phyloP scores from a whole-genome alignment of 1,284 basidiomycete genomes.

The Trichosporon faecale region DNA sequence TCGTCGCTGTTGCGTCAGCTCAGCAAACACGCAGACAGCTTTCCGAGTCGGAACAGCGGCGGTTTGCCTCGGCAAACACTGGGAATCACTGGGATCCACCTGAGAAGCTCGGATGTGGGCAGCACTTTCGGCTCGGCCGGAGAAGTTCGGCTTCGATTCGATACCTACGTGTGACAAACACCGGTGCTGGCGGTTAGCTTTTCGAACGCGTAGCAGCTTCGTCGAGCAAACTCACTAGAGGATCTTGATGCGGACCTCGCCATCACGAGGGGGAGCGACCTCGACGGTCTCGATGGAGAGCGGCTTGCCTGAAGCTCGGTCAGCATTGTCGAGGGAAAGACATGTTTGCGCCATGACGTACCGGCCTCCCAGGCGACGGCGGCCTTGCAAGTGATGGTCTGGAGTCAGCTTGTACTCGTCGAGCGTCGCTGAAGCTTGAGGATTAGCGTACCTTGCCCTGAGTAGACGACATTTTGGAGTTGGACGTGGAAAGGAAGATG shows the following conservation, averaged over 20 bases:
- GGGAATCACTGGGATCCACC: background rate
- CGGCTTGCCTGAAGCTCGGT: slow-evolving; percentile 57
- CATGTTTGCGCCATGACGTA: slow-evolving; percentile 30
- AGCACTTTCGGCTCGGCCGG: background rate
- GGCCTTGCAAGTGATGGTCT: slow-evolving; percentile 84
- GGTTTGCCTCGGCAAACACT: background rate
- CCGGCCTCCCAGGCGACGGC: slow-evolving; percentile 95
- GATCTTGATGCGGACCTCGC: slow-evolving; percentile 92
- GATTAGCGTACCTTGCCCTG: slow-evolving; percentile 20
- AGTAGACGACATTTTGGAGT: slow-evolving; percentile 17
- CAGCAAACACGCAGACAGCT: background rate
- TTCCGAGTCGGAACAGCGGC: background rate
- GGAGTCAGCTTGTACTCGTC: background rate
- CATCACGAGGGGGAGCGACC: slow-evolving; percentile 81
- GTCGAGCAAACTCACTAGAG: slow-evolving; percentile 61
- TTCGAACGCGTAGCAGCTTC: no score
- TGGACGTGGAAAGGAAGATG: background rate
- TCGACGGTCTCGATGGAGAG: slow-evolving; percentile 88
- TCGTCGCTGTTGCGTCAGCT: slow-evolving; percentile 61
- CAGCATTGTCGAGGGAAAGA: background rate
- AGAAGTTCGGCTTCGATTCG: background rate
- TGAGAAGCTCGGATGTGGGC: background rate
- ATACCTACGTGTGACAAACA: slow-evolving; percentile 81
- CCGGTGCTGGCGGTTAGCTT: slow-evolving; percentile 57
- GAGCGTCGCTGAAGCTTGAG: background rate